These are phyloP conservation scores for Cercophora newfieldiana DNA, from an alignment of 495 filamentous ascomycete genomes.

Conservation along the genomic window DNA sequence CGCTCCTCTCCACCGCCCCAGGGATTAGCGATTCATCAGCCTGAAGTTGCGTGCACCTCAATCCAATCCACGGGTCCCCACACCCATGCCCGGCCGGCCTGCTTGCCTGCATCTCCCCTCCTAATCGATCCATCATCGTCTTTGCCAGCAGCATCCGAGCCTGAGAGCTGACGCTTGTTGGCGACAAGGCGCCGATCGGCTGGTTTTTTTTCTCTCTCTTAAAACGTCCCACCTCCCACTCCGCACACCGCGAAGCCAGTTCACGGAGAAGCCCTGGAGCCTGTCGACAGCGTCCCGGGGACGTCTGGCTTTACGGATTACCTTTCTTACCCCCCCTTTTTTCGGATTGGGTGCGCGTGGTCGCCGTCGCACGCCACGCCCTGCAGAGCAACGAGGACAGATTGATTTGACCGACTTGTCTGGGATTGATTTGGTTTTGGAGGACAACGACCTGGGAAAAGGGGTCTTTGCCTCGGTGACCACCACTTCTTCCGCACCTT, in stretches of 20 bases:
- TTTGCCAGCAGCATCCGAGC: background rate
- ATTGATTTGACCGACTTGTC: constrained; percentile 13
- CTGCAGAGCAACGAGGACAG: constrained; percentile 11
- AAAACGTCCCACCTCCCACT: background rate
- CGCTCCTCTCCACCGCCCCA: constrained; percentile 13
- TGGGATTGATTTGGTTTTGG: constrained; percentile 19
- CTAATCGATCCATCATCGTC: constrained; percentile 6
- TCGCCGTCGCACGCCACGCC: constrained; percentile 9
- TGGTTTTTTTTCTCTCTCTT: background rate
- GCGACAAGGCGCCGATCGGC: background rate
- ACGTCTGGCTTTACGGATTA: background rate
- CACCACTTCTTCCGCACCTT: constrained; percentile 1
- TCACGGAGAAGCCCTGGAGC: background rate
- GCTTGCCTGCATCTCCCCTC: constrained; percentile 3
- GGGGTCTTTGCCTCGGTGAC: background rate
- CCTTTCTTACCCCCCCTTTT: background rate
- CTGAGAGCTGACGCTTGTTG: constrained; percentile 5
- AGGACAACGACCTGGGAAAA: constrained; percentile 7
- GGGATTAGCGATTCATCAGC: constrained; percentile 21
- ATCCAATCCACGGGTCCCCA: constrained; percentile 17
- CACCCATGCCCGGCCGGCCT: constrained; percentile 7
- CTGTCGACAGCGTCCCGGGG: background rate
- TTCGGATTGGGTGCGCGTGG: constrained; percentile 7
- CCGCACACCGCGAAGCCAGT: background rate
- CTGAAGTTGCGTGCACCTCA: constrained; percentile 27